Evolutionary conservation across 345 rosid species (phyloP).

Genomic region (Alliaria petiolata): DNA sequence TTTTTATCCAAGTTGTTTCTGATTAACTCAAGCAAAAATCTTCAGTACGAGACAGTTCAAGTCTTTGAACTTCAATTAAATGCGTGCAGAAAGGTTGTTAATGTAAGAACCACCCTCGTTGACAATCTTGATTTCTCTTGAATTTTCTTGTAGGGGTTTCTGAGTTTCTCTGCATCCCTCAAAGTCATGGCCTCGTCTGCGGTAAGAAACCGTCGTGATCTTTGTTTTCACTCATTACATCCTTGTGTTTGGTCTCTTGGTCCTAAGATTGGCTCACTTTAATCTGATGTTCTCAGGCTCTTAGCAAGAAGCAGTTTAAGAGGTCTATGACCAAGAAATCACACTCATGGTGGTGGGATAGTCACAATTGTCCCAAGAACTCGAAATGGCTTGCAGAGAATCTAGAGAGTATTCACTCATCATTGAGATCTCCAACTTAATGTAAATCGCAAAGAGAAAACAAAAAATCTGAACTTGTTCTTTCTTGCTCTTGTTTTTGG

Average conservation of each 20-base stretch:
- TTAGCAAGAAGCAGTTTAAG: constrained; percentile 40
- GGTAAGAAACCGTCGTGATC: constrained; percentile 13
- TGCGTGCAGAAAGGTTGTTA: not conserved
- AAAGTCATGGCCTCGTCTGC: constrained; percentile 32
- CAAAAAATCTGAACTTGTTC: not conserved
- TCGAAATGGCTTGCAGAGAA: constrained; percentile 86
- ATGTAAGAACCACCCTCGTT: not conserved
- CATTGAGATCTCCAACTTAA: not conserved
- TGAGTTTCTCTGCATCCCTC: not conserved
- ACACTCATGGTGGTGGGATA: constrained; percentile 92
- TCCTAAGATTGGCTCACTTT: not conserved
- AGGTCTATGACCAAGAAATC: constrained; percentile 49
- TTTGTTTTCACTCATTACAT: constrained; percentile 1
- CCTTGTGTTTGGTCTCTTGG: constrained; percentile 12
- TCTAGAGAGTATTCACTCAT: constrained; percentile 50
- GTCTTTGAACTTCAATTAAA: not conserved
- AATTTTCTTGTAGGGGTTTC: constrained; percentile 5
- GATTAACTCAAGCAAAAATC: not conserved
- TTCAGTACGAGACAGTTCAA: not conserved
- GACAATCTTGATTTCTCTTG: constrained; percentile 7
- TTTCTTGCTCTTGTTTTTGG: constrained; percentile 9
- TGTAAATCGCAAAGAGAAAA: not conserved
- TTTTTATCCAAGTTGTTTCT: not conserved
- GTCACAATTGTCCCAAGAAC: constrained; percentile 70
- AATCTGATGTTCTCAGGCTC: constrained; percentile 24